Conservation (phyloP, 2,329 filamentous ascomycete genomes). For the Dendryphion nanum region DNA sequence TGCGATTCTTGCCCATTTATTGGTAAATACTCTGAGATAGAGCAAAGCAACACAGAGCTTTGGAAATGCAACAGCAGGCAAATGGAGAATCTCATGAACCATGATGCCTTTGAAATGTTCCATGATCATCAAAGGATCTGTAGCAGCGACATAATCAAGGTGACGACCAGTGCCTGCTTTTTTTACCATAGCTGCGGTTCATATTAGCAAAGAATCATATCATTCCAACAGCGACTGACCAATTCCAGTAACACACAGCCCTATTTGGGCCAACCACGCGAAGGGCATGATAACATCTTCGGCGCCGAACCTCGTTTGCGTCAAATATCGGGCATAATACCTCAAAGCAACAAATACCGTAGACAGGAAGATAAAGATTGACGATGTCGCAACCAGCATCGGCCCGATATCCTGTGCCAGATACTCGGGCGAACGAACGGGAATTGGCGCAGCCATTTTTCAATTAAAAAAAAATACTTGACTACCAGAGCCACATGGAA, state of each 20-base stretch:
- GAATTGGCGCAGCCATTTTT: neutral
- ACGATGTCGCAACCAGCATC: conserved; percentile 13
- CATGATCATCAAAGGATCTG: conserved; percentile 13
- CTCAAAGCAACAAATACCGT: conserved; percentile 20
- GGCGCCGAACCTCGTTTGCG: conserved; percentile 12
- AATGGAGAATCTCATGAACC: conserved; percentile 22
- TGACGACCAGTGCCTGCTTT: conserved; percentile 23
- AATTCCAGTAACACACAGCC: conserved; percentile 18
- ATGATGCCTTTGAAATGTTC: conserved; percentile 24
- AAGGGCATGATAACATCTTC: conserved; percentile 22
- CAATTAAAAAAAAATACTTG: neutral
- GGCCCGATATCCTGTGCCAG: conserved; percentile 16
- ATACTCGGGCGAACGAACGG: conserved; percentile 9
- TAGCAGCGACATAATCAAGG: conserved; percentile 11
- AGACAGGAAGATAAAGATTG: conserved; percentile 15
- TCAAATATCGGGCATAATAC: conserved; percentile 20
- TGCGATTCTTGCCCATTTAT: conserved; percentile 18
- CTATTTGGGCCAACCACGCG: conserved; percentile 20
- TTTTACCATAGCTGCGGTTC: conserved; percentile 20
- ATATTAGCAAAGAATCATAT: neutral
- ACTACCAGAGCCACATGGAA: neutral
- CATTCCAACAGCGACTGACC: conserved; percentile 8
- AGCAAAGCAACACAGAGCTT: conserved; percentile 24
- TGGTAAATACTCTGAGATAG: conserved; percentile 24
- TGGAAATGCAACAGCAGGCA: conserved; percentile 25